phyloP scores from a whole-genome alignment of 2,329 filamentous ascomycete species.

The Alternaria postmessia region DNA sequence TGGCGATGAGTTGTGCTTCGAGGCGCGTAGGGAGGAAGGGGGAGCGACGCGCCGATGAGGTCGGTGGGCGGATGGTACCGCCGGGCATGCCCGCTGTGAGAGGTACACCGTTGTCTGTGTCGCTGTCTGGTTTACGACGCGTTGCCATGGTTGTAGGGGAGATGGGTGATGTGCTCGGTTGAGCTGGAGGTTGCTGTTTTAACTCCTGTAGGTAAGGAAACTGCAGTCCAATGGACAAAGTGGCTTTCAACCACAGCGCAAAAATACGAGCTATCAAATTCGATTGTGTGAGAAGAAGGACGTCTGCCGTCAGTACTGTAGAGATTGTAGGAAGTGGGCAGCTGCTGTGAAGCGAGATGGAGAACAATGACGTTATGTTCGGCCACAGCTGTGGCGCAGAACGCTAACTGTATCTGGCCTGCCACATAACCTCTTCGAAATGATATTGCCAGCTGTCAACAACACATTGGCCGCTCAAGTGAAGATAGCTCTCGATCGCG shows the following conservation, averaged over 20 bases:
- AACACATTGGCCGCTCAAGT: background rate
- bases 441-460: background rate
- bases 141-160: slow-evolving; percentile 36
- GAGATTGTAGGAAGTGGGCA: slow-evolving; percentile 3
- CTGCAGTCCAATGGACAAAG: background rate
- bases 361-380: slow-evolving; percentile 34
- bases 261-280: background rate
- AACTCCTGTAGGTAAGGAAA: background rate
- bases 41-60: slow-evolving; percentile 46
- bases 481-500: background rate
- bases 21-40: slow-evolving; percentile 75
- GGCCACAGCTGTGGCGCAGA: slow-evolving; percentile 33
- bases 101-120: slow-evolving; percentile 20
- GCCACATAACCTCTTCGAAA: background rate
- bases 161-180: background rate
- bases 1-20: slow-evolving; percentile 69
- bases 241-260: background rate
- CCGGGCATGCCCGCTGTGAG: slow-evolving; percentile 36
- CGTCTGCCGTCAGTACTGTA: background rate
- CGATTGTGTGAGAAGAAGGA: background rate
- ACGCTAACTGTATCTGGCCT: slow-evolving; percentile 22
- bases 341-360: slow-evolving; percentile 5
- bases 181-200: slow-evolving; percentile 1
- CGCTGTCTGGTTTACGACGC: slow-evolving; percentile 41
- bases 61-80: slow-evolving; percentile 33